Evolutionary conservation across 2,329 filamentous ascomycete genomes (phyloP).

Genomic region (Herpotrichia juniperi): DNA sequence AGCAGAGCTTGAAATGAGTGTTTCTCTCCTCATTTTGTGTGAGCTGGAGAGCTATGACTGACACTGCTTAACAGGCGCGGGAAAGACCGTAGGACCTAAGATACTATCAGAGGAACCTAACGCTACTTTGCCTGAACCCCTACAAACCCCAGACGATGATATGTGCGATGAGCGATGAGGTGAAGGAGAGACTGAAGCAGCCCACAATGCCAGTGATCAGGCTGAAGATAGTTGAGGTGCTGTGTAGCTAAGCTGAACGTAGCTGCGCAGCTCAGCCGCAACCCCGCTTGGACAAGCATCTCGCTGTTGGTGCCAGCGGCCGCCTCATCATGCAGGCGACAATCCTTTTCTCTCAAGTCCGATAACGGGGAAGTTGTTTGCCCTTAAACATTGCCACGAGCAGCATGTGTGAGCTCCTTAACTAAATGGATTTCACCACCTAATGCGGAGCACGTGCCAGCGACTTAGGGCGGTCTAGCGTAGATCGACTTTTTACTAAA

Average conservation of each 20-base stretch:
- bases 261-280: slow-evolving; percentile 15
- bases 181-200: neutral
- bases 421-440: too few relatives aligned
- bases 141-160: neutral
- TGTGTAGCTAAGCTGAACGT: slow-evolving; percentile 7
- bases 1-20: neutral
- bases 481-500: too few relatives aligned
- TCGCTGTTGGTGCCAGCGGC: too few relatives aligned
- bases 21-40: neutral
- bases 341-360: too few relatives aligned
- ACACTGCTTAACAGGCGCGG: neutral
- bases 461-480: too few relatives aligned
- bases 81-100: neutral
- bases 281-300: too few relatives aligned
- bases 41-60: neutral
- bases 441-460: too few relatives aligned
- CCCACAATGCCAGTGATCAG: neutral
- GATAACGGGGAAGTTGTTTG: too few relatives aligned
- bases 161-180: too few relatives aligned
- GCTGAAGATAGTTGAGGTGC: slow-evolving; percentile 12
- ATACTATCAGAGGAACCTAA: neutral
- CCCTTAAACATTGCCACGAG: too few relatives aligned
- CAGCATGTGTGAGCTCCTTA: too few relatives aligned
- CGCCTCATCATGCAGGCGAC: too few relatives aligned
- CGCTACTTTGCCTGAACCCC: neutral